These are phyloP conservation scores for Saksenaea oblongispora DNA, from an alignment of 371 early-diverging fungal species.

Conservation along the genomic window DNA sequence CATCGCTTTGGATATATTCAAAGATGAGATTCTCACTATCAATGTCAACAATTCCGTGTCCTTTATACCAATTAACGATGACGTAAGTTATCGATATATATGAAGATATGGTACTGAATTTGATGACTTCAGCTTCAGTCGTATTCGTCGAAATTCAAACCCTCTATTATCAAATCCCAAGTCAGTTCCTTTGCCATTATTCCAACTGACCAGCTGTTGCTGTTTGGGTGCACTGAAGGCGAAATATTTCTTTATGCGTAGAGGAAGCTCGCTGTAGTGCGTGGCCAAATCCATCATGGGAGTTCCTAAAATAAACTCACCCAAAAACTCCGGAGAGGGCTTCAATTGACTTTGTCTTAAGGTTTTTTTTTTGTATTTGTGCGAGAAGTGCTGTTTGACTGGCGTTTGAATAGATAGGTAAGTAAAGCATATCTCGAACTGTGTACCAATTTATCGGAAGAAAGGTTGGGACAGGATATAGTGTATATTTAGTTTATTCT, in stretches of 20 bases:
- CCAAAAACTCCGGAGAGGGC: not conserved
- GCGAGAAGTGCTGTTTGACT: too few species aligned
- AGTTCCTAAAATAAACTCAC: not conserved
- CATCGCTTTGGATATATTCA: conserved; percentile 54
- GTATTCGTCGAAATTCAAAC: conserved; percentile 68
- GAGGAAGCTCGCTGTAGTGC: not conserved
- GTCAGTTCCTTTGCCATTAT: conserved; percentile 62
- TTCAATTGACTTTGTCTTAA: too few species aligned
- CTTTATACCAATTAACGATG: conserved; percentile 68
- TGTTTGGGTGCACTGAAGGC: conserved; percentile 67
- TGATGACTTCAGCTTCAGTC: conserved; percentile 49
- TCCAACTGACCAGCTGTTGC: conserved; percentile 60
- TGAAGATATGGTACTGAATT: not conserved
- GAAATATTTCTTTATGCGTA: conserved; percentile 66
- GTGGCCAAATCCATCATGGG: too few species aligned
- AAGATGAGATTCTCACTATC: conserved; percentile 66
- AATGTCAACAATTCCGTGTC: conserved; percentile 65
- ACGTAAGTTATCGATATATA: conserved; percentile 40
- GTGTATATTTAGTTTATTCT: too few species aligned
- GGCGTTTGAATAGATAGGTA: too few species aligned
- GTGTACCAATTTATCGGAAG: too few species aligned
- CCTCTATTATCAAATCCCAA: conserved; percentile 63
- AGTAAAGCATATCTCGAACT: too few species aligned
- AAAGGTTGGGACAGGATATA: too few species aligned
- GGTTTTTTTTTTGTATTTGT: too few species aligned